These are phyloP conservation scores for Tirmania nivea DNA, from an alignment of 495 filamentous ascomycete genomes.

Conservation along the genomic window DNA sequence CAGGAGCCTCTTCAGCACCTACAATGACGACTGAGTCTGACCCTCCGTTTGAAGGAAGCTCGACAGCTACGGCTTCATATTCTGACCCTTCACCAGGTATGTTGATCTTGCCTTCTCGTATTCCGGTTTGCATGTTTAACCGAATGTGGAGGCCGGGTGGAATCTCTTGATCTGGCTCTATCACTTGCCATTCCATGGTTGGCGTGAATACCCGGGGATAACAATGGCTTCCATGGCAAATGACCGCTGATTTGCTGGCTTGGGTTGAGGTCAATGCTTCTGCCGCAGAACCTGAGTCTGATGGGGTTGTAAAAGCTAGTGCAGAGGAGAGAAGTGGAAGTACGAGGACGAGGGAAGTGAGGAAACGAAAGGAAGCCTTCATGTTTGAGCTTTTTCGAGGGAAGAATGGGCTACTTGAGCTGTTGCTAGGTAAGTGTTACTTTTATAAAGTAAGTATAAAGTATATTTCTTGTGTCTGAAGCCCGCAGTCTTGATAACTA, in stretches of 20 bases:
- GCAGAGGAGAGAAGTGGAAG: not conserved
- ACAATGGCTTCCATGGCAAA: slow-evolving; percentile 42
- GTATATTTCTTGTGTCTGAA: too few species aligned
- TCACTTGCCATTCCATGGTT: slow-evolving; percentile 37
- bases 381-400: not conserved
- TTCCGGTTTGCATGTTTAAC: slow-evolving; percentile 37
- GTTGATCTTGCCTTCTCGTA: slow-evolving; percentile 40
- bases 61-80: slow-evolving; percentile 20
- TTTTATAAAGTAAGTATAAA: too few species aligned
- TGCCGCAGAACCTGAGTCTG: not conserved
- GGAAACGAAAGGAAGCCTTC: not conserved
- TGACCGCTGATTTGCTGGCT: slow-evolving; percentile 25
- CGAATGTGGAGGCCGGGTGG: slow-evolving; percentile 41
- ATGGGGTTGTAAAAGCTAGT: not conserved
- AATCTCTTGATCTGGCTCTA: slow-evolving; percentile 40
- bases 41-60: slow-evolving; percentile 25
- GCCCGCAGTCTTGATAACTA: too few species aligned
- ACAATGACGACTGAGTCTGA: slow-evolving; percentile 28
- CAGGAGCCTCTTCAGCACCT: slow-evolving; percentile 6
- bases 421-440: too few species aligned
- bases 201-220: slow-evolving; percentile 41
- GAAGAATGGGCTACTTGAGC: too few species aligned
- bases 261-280: not conserved
- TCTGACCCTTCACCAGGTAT: slow-evolving; percentile 24
- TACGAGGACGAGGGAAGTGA: not conserved